Evolutionary conservation across 495 filamentous ascomycete genomes (phyloP), one percentile per base, ranked within the genome.

Genomic region (Aspergillus wentii): DNA sequence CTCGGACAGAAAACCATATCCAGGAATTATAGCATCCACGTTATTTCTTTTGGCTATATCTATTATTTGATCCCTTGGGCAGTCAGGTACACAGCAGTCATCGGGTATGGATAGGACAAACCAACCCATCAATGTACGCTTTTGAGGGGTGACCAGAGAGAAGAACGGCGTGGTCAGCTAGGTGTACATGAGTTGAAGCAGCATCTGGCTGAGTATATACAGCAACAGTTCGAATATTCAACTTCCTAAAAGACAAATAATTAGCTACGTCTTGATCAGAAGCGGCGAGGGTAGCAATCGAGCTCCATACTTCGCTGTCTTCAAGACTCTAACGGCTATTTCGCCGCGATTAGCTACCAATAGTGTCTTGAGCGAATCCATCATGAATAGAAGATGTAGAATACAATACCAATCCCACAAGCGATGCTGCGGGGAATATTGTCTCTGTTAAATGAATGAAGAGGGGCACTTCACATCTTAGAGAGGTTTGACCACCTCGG

Each of bases 1-100:
- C 31, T 82, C 78, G 3, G 66, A 72, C 16, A 82, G 51, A 36
- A 79, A 80, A 1, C 75, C 75, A 60, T 79, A 79, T 9, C 75
- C 74, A 4, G 74, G 74, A 33, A 75, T 74, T 26, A 77, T 68
- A 17, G 69, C 72, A 40, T 76, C 54, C 1, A 44, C 70, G 14
- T 60, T 34, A 17, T 60, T 40, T 10, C 43, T 43, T 25, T 68
- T 66, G 33, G 72, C 68, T 29, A 76, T 72, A 25, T 57, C 45
- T 38, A 76, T 66, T 15, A 76, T 74, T 25, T 55, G 45, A 11
- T 72, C 63, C 21, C 67, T 71, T 11, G 10, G 14, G 33, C 30
- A n/a, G 30, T 19, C 13, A 25, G 17, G 21, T 16, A 21, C 15
- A 14, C 8, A 34, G 8, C 0, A 6, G 11, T 25, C 6, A 10